phyloP scores from a whole-genome alignment of 148 eudicot genomes.

The Mesembryanthemum crystallinum region DNA sequence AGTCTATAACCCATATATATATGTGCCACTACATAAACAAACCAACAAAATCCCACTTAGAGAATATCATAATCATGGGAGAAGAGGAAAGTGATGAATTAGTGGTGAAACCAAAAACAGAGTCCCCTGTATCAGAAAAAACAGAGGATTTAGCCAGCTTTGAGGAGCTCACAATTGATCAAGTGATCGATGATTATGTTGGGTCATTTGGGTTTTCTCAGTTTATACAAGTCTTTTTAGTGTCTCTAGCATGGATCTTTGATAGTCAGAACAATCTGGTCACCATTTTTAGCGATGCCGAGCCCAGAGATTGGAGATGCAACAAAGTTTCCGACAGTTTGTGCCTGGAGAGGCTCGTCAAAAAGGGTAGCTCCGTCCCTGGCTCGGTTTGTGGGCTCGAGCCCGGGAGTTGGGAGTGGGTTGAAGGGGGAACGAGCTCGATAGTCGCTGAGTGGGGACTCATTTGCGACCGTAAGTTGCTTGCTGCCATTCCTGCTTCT shows the following conservation, averaged over 20 bases:
- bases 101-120: constrained; percentile 4
- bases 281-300: constrained; percentile 32
- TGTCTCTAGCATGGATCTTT: constrained; percentile 37
- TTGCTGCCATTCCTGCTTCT: constrained; percentile 54
- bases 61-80: too few species aligned
- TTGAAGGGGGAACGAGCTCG: constrained; percentile 28
- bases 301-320: constrained; percentile 33
- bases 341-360: constrained; percentile 17
- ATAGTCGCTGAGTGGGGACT: constrained; percentile 55
- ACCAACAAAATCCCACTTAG: too few species aligned
- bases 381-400: constrained; percentile 25
- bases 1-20: too few species aligned
- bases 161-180: constrained; percentile 25
- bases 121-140: background rate
- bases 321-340: background rate
- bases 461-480: constrained; percentile 46
- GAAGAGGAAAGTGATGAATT: too few species aligned
- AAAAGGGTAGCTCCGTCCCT: constrained; percentile 20
- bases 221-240: constrained; percentile 27
- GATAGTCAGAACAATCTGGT: constrained; percentile 29
- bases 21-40: too few species aligned
- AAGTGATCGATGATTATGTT: constrained; percentile 33
- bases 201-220: constrained; percentile 31
- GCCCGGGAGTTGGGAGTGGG: constrained; percentile 35
- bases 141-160: background rate